Evolutionary conservation across 2,329 filamentous ascomycete genomes (phyloP), one percentile per base, ranked within the genome.

Genomic region (Laburnicola sp.): DNA sequence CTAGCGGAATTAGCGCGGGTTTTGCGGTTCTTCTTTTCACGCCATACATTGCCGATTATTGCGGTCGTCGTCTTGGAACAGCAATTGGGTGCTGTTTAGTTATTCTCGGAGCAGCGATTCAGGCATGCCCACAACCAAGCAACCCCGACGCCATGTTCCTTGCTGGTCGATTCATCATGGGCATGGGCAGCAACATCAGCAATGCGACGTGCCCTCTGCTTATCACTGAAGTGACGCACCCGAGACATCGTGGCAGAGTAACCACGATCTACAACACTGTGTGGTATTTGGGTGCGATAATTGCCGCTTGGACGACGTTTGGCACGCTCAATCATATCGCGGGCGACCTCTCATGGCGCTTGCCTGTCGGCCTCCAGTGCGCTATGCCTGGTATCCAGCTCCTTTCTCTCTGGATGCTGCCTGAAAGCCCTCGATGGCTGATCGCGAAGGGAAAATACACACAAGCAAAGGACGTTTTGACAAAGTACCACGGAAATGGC

Each of bases 281-380:
- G 34, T 72, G 65, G 61, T 71, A 66, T 38, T 16, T 63, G 2
- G 62, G 62, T 21, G 59, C 58, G 3, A 64, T 62, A 16, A 23
- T 63, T 8, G 57, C 57, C 2, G 59, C 59, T 8, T 62, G 57
- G 57, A 57, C 53, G 3, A 62, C 59, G 2, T 62, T 50, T 38
- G 57, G 59, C 28, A 59, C 57, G 4, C 53, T 55, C 27, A 53
- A 42, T 26, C 43, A 57, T 41, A 45, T 62, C 27, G 45, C 48
- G 9, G 50, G 51, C 3, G 56, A 47, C 47, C 36, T 54, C 8
- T 53, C 51, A 6, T 88, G 85, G 85, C 76, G 83, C 45, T 80
- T 80, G 38, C 83, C 86, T 47, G 81, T 82, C n/a, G 74, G 86
- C 21, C 73, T 86, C 27, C 84, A 87, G 71, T 76, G 80, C 34